Evolutionary conservation across 768 basidiomycete species (phyloP), one percentile per base, ranked within the genome.

Genomic region (Psilocybe cyanescens): DNA sequence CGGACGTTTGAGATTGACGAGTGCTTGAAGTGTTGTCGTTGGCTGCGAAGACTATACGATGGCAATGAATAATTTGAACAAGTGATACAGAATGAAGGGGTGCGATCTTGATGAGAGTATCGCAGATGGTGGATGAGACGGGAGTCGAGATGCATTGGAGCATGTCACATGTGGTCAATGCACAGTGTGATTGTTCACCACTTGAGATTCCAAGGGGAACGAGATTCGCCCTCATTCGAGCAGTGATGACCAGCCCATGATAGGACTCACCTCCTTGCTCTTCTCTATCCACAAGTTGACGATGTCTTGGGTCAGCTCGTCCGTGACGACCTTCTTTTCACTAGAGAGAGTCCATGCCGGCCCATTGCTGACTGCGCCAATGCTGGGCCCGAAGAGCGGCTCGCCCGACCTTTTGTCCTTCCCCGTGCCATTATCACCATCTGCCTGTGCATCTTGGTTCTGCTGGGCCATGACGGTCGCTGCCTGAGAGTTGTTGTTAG

Each of bases 1-100:
- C 1, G 95, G 95, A 4, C 95, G 86, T 71, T 96, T 97, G 67
- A 97, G 86, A 71, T 97, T 98, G 65, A 97, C 95, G 35, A 96
- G 83, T 0, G 95, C 95, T 76, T 97, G 95, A 0, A 98, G 81
- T 2, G 95, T 97, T 0, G 95, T 98, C 0, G 95, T 97, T 0
- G 95, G 87, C 68, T 94, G 90, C 8, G 88, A 83, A 31, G 86
- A 73, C 92, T 94, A 65, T 16, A 62, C 45, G 51, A 49, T 41
- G 61, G 30, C 44, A 17, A 17, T 16, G 7, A 47, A 45, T 51
- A 9, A 51, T 29, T 5, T 31, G 31, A 37, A 24, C 24, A 24
- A 24, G 0, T 24, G 24, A 24, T 2, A 2, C 4, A 41, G 19
- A 45, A 19, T 14, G 24, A 24, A 24, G 24, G 24, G 24, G 2